Evolutionary conservation across 139 green algal genomes (phyloP).

Genomic region (Picochlorum sp.): DNA sequence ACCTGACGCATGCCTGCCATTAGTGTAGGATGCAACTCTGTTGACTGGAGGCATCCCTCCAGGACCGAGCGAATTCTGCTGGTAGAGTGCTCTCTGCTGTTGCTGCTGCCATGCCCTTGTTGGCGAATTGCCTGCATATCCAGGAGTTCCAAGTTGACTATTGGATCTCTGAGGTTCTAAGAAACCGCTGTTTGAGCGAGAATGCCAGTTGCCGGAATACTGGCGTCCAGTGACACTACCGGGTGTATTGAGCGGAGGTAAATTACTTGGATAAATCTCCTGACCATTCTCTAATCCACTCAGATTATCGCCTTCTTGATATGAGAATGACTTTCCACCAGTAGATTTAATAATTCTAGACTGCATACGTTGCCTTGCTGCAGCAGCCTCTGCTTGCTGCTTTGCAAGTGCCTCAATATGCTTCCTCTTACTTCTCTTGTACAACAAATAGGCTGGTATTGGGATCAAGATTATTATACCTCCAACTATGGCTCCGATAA

Average conservation of each 20-base stretch:
- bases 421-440: conserved; percentile 10
- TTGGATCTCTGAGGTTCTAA: background rate
- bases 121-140: background rate
- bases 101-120: background rate
- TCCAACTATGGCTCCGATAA: conserved; percentile 8
- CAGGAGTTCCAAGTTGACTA: background rate
- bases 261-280: background rate
- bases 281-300: background rate
- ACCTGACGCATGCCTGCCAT: background rate
- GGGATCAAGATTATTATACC: conserved; percentile 10
- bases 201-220: background rate
- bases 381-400: conserved; percentile 10
- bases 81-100: conserved; percentile 2
- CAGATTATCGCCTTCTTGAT: background rate
- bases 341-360: conserved; percentile 13
- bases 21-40: background rate
- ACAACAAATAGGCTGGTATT: conserved; percentile 8
- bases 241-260: background rate
- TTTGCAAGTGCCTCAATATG: conserved; percentile 9
- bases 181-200: background rate
- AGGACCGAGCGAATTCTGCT: conserved; percentile 4
- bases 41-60: conserved; percentile 4
- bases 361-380: conserved; percentile 6
- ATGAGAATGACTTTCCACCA: background rate
- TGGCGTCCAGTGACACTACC: background rate